Conservation (phyloP, 140 eudicot species). For the Bidens hawaiensis region DNA sequence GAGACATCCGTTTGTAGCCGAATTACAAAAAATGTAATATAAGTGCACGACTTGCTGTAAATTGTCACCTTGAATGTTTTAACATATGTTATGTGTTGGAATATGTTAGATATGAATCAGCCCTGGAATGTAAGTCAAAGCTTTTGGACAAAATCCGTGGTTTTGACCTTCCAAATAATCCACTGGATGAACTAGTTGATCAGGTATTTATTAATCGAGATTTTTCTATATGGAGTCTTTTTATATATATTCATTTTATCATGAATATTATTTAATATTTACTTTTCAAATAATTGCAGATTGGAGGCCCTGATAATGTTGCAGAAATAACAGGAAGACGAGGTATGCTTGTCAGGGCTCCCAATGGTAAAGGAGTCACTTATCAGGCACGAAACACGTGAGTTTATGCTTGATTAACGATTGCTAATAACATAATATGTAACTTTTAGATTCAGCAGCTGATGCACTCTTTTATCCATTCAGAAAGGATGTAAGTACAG, state of each 20-base stretch:
- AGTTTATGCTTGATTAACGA: slow-evolving; percentile 34
- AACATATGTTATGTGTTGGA: slow-evolving; percentile 31
- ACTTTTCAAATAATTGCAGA: slow-evolving; percentile 46
- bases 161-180: slow-evolving; percentile 96
- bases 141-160: slow-evolving; percentile 69
- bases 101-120: slow-evolving; percentile 76
- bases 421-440: slow-evolving; percentile 5
- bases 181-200: slow-evolving; percentile 94
- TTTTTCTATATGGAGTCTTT: background rate
- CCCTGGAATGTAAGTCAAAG: slow-evolving; percentile 69
- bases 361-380: slow-evolving; percentile 90
- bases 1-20: slow-evolving; percentile 63
- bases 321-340: slow-evolving; percentile 96
- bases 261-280: background rate
- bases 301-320: slow-evolving; percentile 97
- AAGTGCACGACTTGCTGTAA: background rate
- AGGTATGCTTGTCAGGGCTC: slow-evolving; percentile 90
- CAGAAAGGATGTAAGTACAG: slow-evolving; percentile 93
- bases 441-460: slow-evolving; percentile 1
- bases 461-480: slow-evolving; percentile 19
- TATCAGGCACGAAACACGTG: slow-evolving; percentile 97
- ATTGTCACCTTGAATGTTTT: background rate
- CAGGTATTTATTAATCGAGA: slow-evolving; percentile 44
- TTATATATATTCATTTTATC: background rate
- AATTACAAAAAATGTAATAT: slow-evolving; percentile 55